Evolutionary conservation across 495 filamentous ascomycete genomes (phyloP).

Genomic region (Oidiodendron maius): DNA sequence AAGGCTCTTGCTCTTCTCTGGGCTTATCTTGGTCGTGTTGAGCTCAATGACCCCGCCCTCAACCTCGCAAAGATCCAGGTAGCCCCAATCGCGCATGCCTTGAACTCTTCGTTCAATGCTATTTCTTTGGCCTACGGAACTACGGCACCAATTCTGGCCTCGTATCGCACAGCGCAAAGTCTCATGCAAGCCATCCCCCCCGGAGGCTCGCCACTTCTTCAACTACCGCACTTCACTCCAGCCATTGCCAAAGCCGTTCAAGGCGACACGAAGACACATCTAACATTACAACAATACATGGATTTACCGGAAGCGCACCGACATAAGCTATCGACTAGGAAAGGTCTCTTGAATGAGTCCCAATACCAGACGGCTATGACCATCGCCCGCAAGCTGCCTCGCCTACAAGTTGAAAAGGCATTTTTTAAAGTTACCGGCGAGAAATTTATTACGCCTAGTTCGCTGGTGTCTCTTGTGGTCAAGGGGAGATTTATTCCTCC

Average conservation of each 20-base stretch:
- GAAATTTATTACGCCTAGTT: constrained; percentile 85
- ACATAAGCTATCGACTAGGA: constrained; percentile 59
- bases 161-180: constrained; percentile 77
- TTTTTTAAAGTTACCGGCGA: constrained; percentile 99
- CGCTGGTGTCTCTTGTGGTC: constrained; percentile 86
- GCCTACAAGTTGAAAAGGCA: constrained; percentile 79
- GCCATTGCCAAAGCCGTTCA: constrained; percentile 69
- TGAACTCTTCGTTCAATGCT: constrained; percentile 80
- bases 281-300: constrained; percentile 85
- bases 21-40: constrained; percentile 87
- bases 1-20: constrained; percentile 88
- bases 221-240: constrained; percentile 84
- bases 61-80: constrained; percentile 73
- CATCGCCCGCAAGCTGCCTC: constrained; percentile 77
- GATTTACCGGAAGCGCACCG: constrained; percentile 66
- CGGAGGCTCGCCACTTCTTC: constrained; percentile 77
- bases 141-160: constrained; percentile 70
- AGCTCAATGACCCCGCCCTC: constrained; percentile 62
- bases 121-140: constrained; percentile 86
- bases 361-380: constrained; percentile 71
- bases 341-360: constrained; percentile 63
- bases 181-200: constrained; percentile 87
- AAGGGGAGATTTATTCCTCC: constrained; percentile 94
- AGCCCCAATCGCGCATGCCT: constrained; percentile 74
- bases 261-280: constrained; percentile 66